Evolutionary conservation across 1,284 basidiomycete genomes (phyloP).

Genomic region (Ustilago sp.): DNA sequence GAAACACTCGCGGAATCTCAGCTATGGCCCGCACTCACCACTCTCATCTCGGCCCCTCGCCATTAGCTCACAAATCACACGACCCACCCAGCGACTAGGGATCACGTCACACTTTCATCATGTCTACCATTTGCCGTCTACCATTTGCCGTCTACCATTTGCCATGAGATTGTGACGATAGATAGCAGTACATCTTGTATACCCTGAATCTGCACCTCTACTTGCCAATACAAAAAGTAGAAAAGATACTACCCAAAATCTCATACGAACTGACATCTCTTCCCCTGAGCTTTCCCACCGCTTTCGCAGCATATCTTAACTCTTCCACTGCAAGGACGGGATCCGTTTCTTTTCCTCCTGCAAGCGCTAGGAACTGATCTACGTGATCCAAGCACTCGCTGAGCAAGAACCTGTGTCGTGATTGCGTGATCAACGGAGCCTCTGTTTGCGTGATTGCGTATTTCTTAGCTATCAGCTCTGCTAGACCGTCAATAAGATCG

Average conservation of each 20-base stretch:
- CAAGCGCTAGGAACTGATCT: constrained; percentile 9
- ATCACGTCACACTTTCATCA: background rate
- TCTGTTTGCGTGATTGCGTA: constrained; percentile 70
- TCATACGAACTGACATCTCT: constrained; percentile 78
- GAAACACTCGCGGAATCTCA: constrained; percentile 6
- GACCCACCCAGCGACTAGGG: background rate
- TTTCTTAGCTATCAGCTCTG: constrained; percentile 74
- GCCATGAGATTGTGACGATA: background rate
- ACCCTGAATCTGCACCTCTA: constrained; percentile 3
- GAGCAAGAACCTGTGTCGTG: constrained; percentile 81
- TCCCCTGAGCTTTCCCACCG: constrained; percentile 83
- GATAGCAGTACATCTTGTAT: background rate
- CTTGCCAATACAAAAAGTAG: constrained; percentile 71
- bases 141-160: background rate
- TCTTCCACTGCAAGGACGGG: constrained; percentile 85
- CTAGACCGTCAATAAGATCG: constrained; percentile 76
- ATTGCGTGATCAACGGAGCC: constrained; percentile 80
- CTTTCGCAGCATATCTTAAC: constrained; percentile 82
- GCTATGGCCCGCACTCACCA: constrained; percentile 12
- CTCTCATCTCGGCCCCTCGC: constrained; percentile 9
- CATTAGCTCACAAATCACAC: constrained; percentile 17
- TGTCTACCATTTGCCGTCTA: background rate
- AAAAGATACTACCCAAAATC: constrained; percentile 82
- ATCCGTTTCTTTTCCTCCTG: constrained; percentile 71
- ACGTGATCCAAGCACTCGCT: constrained; percentile 78